These are phyloP conservation scores for Gyrodon lividus DNA, from an alignment of 768 basidiomycete genomes.

Conservation along the genomic window DNA sequence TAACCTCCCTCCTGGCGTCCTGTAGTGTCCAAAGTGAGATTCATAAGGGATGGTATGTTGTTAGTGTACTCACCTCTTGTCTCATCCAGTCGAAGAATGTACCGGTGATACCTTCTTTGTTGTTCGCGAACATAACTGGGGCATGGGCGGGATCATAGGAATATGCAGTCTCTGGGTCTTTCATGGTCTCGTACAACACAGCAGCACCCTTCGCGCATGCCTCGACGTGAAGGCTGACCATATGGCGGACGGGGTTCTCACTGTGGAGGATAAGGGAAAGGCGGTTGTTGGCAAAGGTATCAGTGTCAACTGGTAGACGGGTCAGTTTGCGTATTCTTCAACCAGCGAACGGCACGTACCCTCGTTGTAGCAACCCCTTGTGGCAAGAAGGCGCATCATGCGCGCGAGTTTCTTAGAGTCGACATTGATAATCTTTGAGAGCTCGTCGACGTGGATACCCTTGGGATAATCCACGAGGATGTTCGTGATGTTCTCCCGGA, in stretches of 20 bases:
- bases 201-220: constrained; percentile 14
- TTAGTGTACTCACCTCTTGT: constrained; percentile 14
- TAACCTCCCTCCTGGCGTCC: constrained; percentile 23
- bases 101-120: constrained; percentile 18
- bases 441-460: constrained; percentile 32
- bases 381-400: constrained; percentile 29
- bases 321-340: not conserved
- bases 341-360: constrained; percentile 18
- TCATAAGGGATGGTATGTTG: not conserved
- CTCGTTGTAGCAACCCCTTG: constrained; percentile 32
- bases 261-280: constrained; percentile 30
- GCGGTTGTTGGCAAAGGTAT: constrained; percentile 36
- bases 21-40: not conserved
- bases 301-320: constrained; percentile 22
- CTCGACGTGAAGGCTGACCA: constrained; percentile 22
- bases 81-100: constrained; percentile 27
- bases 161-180: constrained; percentile 20
- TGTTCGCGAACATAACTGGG: constrained; percentile 19
- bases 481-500: constrained; percentile 29
- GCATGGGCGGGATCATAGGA: constrained; percentile 23
- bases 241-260: constrained; percentile 21
- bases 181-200: constrained; percentile 27
- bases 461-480: constrained; percentile 26
- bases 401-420: constrained; percentile 30
- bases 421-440: constrained; percentile 21